Conservation (phyloP, 129 eudicot species). For the Helianthus annuus region DNA sequence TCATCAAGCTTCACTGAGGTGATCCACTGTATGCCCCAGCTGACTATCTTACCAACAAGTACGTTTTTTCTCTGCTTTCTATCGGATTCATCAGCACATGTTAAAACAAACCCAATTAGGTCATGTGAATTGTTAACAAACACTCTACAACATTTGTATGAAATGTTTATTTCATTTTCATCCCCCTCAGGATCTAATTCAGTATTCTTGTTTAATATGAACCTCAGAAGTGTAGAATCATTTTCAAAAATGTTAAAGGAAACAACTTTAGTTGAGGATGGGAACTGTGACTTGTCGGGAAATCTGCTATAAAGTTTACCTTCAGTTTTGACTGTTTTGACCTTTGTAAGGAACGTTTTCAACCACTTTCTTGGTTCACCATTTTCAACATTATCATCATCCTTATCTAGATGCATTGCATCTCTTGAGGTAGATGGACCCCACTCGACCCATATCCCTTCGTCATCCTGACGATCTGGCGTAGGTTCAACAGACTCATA, state of each 20-base stretch:
- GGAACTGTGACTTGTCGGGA: slow-evolving; percentile 58
- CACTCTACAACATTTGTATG: slow-evolving; percentile 63
- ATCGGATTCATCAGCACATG: slow-evolving; percentile 29
- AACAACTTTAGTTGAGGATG: slow-evolving; percentile 46
- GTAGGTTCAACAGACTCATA: slow-evolving; percentile 33
- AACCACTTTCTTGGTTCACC: slow-evolving; percentile 61
- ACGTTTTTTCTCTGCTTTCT: slow-evolving; percentile 33
- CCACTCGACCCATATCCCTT: slow-evolving; percentile 95
- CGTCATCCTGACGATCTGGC: slow-evolving; percentile 40
- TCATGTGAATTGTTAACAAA: slow-evolving; percentile 65
- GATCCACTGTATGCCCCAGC: slow-evolving; percentile 79
- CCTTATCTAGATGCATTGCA: slow-evolving; percentile 16
- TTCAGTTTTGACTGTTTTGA: slow-evolving; percentile 54
- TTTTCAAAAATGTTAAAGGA: slow-evolving; percentile 64
- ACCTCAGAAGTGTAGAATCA: slow-evolving; percentile 47
- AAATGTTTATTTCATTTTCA: slow-evolving; percentile 33
- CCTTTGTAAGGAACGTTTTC: slow-evolving; percentile 61
- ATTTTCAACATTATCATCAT: slow-evolving; percentile 36
- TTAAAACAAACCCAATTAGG: slow-evolving; percentile 69
- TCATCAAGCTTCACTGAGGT: slow-evolving; percentile 70
- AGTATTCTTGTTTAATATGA: slow-evolving; percentile 32
- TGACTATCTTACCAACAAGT: slow-evolving; percentile 59
- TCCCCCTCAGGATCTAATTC: slow-evolving; percentile 32
- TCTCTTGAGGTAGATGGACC: slow-evolving; percentile 57
- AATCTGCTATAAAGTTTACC: slow-evolving; percentile 51